Base-by-base conservation (phyloP, 1,284 basidiomycete genomes). In the Leccinum angustisporum region DNA sequence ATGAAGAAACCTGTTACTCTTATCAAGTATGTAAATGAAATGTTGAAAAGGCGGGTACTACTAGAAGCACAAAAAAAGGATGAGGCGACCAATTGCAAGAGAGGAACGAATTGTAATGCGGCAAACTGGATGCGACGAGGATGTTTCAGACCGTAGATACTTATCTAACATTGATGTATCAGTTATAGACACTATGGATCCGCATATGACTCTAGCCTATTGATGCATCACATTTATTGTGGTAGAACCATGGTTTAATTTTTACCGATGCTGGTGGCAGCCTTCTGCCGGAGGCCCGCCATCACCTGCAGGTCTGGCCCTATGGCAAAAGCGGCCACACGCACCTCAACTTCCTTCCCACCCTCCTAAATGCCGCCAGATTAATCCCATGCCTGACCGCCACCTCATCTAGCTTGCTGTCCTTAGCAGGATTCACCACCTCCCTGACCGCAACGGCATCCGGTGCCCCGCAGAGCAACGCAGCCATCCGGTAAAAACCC, bases 241-340 rank as follows among this genome's bases (percentile, higher is more conserved):
- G 14, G 14, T 38, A 40, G 16, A n/a, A 40, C 38, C 38, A 40
- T 40, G 38, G 36, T 38, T 38, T 38, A 14, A 38, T 40, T 40
- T 40, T 8, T 40, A 30, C 7, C 1, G 7, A 14, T 7, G 6
- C 34, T 36, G 16, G 38, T 40, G 38, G 38, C 38, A 40, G 38
- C 38, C 16, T n/a, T 40, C 16, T 40, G 16, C 38, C 38, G 2
- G 38, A 40, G 38, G 38, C 59, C 59, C 18, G 30, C 48, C 36
- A 60, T 60, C 57, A 52, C 48, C 59, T 60, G 48, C 59, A 61
- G 54, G 59, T 61, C 59, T 61, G 60, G 51, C 40, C 59, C 60
- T 61, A 61, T 61, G 60, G 60, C 40, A 61, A 61, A 61, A 61
- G 60, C 51, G 60, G 60, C 60, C 60, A 61, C 60, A 61, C 31